Evolutionary conservation across 495 filamentous ascomycete species (phyloP).

Genomic region (Penicillium desertorum): DNA sequence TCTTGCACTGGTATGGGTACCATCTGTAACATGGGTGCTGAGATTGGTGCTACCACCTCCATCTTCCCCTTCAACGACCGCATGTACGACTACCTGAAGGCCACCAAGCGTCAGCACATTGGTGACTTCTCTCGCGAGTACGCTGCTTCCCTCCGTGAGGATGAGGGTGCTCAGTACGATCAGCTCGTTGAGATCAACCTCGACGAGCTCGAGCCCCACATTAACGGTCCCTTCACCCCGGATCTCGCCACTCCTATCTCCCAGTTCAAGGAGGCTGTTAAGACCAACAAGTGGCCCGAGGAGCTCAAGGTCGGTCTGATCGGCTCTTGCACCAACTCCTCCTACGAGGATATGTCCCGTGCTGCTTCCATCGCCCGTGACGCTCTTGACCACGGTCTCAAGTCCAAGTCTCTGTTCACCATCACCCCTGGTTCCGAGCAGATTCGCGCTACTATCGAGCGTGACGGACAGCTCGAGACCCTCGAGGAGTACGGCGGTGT

Average conservation of each 20-base stretch:
- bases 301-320: conserved; percentile 92
- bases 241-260: conserved; percentile 98
- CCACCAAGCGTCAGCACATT: conserved; percentile 88
- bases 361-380: conserved; percentile 93
- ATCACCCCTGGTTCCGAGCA: conserved; percentile 98
- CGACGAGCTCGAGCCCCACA: conserved; percentile 90
- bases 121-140: conserved; percentile 86
- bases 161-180: conserved; percentile 95
- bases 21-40: conserved; percentile 80
- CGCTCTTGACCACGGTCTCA: conserved; percentile 89
- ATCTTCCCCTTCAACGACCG: conserved; percentile 98
- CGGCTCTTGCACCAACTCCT: conserved; percentile 99
- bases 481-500: conserved; percentile 97
- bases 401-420: conserved; percentile 90
- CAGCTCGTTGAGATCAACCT: conserved; percentile 96
- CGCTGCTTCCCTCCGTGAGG: conserved; percentile 81
- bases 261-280: conserved; percentile 92
- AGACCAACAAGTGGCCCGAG: conserved; percentile 93
- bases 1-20: conserved; percentile 70
- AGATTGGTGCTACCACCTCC: conserved; percentile 97
- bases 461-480: conserved; percentile 93
- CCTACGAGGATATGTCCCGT: conserved; percentile 98
- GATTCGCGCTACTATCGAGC: conserved; percentile 91
- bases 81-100: conserved; percentile 92
- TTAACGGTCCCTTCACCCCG: conserved; percentile 99